Base-by-base conservation (phyloP, 495 filamentous ascomycete species). In the Chaetomidium leptoderma region DNA sequence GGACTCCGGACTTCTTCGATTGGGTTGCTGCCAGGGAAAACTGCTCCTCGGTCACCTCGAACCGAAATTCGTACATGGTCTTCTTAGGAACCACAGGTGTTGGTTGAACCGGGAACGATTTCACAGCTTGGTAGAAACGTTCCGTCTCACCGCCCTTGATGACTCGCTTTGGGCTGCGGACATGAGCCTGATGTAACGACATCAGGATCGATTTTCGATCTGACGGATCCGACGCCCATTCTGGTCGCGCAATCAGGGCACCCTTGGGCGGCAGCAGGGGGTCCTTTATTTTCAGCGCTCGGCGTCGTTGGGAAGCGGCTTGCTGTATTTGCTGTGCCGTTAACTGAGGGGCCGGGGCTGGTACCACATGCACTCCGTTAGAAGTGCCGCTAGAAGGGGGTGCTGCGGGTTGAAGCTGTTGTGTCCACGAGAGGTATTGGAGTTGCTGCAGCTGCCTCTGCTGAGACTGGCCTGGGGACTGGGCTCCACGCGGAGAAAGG, bases 151-250 rank as follows among this genome's bases (percentile, higher is more conserved):
- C 53, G n/a, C 47, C 19, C 36, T 55, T 62, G 7, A 76, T 53
- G 33, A 71, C 70, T 39, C 80, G 76, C 14, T 75, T 64, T 0
- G 83, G 83, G 55, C 82, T 85, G 30, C 78, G 75, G 40, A 81
- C 69, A 60, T 81, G 70, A 36, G 75, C 77, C 66, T 84, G 82
- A 55, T 87, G 84, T 33, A 87, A 72, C 4, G 78, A 74, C 32
- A 72, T 68, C 30, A 72, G 56, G 27, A 76, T 51, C 29, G 83
- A 74, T 63, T 75, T 75, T 6, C 69, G 70, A 8, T 77, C 78
- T 26, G 71, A 65, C 0, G 66, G 67, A 24, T 69, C 70, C 16
- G 71, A 66, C 0, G 78, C 70, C 61, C 67, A 71, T 14, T 77
- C 70, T 10, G 49, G 33, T 3, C 61, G 59, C 1, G 57, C 36